Evolutionary conservation across 768 basidiomycete genomes (phyloP).

Genomic region (Tylopilus felleus): DNA sequence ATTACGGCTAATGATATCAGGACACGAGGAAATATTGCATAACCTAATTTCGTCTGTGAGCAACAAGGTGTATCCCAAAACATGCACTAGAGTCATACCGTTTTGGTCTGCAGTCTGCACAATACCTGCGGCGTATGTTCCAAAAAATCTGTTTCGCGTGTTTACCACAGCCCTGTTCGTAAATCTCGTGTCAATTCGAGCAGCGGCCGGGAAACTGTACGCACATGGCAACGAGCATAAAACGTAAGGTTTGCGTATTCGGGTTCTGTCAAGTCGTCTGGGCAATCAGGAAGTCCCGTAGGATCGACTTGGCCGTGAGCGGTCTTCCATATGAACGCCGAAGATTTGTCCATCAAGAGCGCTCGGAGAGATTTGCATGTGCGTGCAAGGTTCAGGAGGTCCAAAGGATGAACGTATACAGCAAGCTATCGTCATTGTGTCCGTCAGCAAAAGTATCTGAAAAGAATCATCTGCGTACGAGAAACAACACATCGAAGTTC

Average conservation of each 20-base stretch:
- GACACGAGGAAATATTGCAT: not conserved
- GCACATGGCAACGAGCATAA: conserved; percentile 19
- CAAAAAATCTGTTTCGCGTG: conserved; percentile 5
- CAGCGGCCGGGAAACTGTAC: not conserved
- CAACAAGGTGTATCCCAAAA: too few species aligned
- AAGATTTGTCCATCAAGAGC: conserved; percentile 30
- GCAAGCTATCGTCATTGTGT: not conserved
- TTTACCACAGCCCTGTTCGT: conserved; percentile 8
- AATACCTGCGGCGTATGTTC: conserved; percentile 1
- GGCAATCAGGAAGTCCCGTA: conserved; percentile 32
- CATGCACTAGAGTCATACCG: not conserved
- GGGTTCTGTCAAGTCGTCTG: conserved; percentile 30
- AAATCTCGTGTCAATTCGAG: not conserved
- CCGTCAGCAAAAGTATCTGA: not conserved
- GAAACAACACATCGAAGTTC: not conserved
- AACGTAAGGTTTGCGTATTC: conserved; percentile 44
- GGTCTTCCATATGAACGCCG: conserved; percentile 27
- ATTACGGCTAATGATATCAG: not conserved
- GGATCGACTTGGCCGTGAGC: conserved; percentile 28
- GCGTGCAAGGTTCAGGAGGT: conserved; percentile 1
- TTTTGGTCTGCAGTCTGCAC: too few species aligned
- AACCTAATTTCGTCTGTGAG: not conserved
- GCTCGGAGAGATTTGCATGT: not conserved
- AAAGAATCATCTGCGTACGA: not conserved
- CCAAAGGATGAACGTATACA: not conserved